phyloP scores from a whole-genome alignment of 306 rosid species.

The Sicyos baderoa region DNA sequence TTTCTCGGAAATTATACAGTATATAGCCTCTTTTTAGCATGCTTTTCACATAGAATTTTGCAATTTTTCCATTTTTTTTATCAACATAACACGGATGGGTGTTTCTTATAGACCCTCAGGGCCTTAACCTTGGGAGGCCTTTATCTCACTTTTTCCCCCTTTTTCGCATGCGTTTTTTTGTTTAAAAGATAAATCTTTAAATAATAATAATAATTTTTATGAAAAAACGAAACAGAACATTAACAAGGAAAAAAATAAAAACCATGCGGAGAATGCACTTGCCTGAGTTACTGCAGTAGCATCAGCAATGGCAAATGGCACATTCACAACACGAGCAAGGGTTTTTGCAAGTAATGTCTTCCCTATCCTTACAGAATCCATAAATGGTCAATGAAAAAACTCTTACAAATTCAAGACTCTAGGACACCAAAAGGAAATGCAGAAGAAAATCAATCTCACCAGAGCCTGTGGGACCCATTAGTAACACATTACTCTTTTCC shows the following conservation, averaged over 20 bases:
- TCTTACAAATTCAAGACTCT: conserved; percentile 7
- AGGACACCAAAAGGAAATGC: not conserved
- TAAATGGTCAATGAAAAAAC: conserved; percentile 5
- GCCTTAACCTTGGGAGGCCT: not conserved
- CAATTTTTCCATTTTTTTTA: not conserved
- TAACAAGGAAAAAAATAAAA: not conserved
- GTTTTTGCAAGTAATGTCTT: conserved; percentile 76
- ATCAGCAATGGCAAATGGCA: conserved; percentile 64
- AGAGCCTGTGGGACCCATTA: conserved; percentile 73
- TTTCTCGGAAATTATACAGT: not conserved
- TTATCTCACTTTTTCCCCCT: not conserved
- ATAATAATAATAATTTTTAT: not conserved
- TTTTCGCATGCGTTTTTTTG: not conserved
- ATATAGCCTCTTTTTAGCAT: not conserved
- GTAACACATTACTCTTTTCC: conserved; percentile 56
- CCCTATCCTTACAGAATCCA: conserved; percentile 36
- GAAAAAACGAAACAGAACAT: not conserved
- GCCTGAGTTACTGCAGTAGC: conserved; percentile 72
- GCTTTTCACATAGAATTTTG: not conserved
- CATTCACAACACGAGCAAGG: conserved; percentile 61
- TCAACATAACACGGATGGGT: not conserved
- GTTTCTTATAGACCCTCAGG: not conserved
- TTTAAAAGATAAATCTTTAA: not conserved
- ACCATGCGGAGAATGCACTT: conserved; percentile 19
- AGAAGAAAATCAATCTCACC: conserved; percentile 26